These are phyloP conservation scores for Exobasidium rhododendri DNA, from an alignment of 1,284 basidiomycete genomes.

Conservation along the genomic window DNA sequence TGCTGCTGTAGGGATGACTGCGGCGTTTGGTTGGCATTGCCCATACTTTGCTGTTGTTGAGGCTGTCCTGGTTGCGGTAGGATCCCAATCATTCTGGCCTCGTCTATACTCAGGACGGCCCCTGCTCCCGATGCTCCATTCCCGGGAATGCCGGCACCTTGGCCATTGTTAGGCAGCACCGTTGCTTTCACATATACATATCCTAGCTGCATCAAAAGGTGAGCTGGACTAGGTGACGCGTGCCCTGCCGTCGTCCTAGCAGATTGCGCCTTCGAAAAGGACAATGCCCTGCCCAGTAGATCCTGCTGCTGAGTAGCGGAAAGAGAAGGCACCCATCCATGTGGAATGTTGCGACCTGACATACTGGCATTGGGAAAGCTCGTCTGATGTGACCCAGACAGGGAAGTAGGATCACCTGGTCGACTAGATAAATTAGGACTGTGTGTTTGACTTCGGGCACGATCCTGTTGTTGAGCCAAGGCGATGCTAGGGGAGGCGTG, in stretches of 20 bases:
- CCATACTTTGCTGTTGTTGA: conserved; percentile 11
- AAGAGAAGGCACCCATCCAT: conserved; percentile 38
- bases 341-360: conserved; percentile 14
- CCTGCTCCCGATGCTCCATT: conserved; percentile 22
- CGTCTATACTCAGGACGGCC: conserved; percentile 44
- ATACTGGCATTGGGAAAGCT: neutral
- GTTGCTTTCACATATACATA: conserved; percentile 43
- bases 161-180: conserved; percentile 14
- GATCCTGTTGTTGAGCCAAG: conserved; percentile 25
- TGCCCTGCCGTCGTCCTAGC: conserved; percentile 2
- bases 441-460: conserved; percentile 35
- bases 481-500: conserved; percentile 30
- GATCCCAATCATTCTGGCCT: conserved; percentile 41
- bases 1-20: conserved; percentile 20
- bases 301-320: conserved; percentile 43
- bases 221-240: conserved; percentile 29
- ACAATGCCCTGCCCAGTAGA: conserved; percentile 35
- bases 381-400: neutral
- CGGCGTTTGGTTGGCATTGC: conserved; percentile 22
- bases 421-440: conserved; percentile 26
- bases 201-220: conserved; percentile 45
- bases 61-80: conserved; percentile 19
- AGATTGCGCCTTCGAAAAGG: conserved; percentile 29
- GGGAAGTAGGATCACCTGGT: neutral
- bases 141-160: conserved; percentile 5